Evolutionary conservation across 2,329 filamentous ascomycete species (phyloP), one percentile per base, ranked within the genome.

Genomic region (Bretziella fagacearum): DNA sequence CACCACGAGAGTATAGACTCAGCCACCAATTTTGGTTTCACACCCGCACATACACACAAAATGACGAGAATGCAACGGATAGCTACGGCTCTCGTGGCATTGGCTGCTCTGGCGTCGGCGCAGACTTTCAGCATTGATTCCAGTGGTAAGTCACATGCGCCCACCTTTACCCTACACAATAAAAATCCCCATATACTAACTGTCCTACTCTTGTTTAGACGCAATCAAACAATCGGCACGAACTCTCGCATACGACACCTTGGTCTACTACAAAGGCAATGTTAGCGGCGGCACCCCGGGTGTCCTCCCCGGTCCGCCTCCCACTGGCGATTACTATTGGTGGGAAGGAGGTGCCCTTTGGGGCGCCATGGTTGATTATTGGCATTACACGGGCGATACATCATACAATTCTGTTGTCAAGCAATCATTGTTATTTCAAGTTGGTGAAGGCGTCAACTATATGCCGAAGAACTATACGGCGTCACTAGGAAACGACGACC

Each of bases 271-370:
- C 57, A 60, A 65, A 30, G 70, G 69, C 49, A 69, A 73, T 53
- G 54, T 63, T 49, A 61, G 67, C 1, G 71, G 71, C 46, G 60
- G 65, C 56, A 69, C 67, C 13, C 71, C 72, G 6, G 73, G 73
- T 27, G 74, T 74, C 54, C 59, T 76, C 8, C 71, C 72, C 1
- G 72, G 71, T 0, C 73, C 73, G 46, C 72, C 72, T 8, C 64
- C 30, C 59, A 56, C 44, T 52, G 71, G 71, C 53, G 66, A 71
- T 52, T 80, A 79, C 58, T 83, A 82, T 65, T 84, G 79, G 79
- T 84, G 79, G 79, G 75, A 84, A 57, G 75, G 74, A 4, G 74
- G 76, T 45, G 74, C 76, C 11, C 67, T 84, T 62, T 81, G 80
- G 68, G 74, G 77, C 52, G 72, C 76, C 1, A 63, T 81, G 54